Conservation (phyloP, 208 protist species). For the Chromosphaera perkinsii region DNA sequence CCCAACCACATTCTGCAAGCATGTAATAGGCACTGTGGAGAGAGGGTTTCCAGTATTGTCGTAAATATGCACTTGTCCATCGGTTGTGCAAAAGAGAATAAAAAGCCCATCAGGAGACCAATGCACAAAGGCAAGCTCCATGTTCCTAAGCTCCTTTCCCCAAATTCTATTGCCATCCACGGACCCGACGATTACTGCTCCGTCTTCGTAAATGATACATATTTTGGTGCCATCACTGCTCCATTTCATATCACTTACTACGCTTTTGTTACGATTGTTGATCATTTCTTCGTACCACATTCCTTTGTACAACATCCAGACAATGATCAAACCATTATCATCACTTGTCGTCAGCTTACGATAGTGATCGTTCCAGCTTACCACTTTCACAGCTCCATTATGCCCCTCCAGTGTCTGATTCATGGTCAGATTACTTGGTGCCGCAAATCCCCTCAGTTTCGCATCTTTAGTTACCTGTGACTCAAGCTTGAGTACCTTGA, state of each 20-base stretch:
- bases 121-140: neutral
- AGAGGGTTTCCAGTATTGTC: neutral
- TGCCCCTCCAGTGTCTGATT: neutral
- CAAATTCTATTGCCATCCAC: neutral
- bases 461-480: neutral
- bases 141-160: neutral
- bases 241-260: neutral
- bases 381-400: neutral
- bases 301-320: neutral
- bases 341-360: neutral
- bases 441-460: neutral
- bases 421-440: neutral
- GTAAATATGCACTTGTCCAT: neutral
- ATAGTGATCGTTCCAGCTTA: neutral
- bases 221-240: neutral
- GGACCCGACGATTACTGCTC: neutral
- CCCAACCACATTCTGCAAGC: no score
- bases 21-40: neutral
- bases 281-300: slow-evolving; percentile 3
- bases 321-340: slow-evolving; percentile 6
- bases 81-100: neutral
- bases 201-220: neutral
- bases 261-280: neutral
- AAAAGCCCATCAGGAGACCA: neutral
- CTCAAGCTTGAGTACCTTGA: neutral